phyloP scores from a whole-genome alignment of 1,284 basidiomycete genomes.

The Lentinula novae-zelandiae region DNA sequence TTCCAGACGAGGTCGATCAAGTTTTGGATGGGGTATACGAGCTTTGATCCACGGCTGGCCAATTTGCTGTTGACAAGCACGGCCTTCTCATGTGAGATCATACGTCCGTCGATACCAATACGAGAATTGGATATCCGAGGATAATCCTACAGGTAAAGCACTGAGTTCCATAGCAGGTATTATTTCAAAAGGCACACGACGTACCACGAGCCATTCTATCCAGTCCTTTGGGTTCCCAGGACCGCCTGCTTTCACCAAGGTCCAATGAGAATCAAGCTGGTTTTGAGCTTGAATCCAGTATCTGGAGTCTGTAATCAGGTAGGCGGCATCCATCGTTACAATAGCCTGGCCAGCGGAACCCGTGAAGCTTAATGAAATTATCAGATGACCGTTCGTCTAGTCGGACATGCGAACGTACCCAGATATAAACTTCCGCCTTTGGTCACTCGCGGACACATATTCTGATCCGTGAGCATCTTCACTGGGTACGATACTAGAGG shows the following conservation, averaged over 20 bases:
- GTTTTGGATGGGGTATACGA: conserved; percentile 73
- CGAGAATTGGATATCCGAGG: conserved; percentile 20
- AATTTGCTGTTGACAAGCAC: conserved; percentile 55
- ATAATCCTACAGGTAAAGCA: conserved; percentile 10
- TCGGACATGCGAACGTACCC: conserved; percentile 46
- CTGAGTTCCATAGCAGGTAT: conserved; percentile 2
- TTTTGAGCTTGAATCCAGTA: conserved; percentile 86
- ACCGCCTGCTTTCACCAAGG: conserved; percentile 64
- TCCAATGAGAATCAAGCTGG: conserved; percentile 80
- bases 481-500: conserved; percentile 63
- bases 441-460: conserved; percentile 79
- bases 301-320: conserved; percentile 83
- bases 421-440: conserved; percentile 80
- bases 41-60: conserved; percentile 50
- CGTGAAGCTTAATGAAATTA: conserved; percentile 57
- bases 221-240: conserved; percentile 63
- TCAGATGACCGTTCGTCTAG: not conserved
- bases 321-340: conserved; percentile 61
- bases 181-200: conserved; percentile 22
- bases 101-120: conserved; percentile 87
- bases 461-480: conserved; percentile 92
- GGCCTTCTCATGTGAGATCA: conserved; percentile 77
- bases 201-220: conserved; percentile 71
- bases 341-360: conserved; percentile 86
- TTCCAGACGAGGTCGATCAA: conserved; percentile 86